Evolutionary conservation across 345 rosid genomes (phyloP), one percentile per base, ranked within the genome.

Genomic region (Atalantia buxifolia): DNA sequence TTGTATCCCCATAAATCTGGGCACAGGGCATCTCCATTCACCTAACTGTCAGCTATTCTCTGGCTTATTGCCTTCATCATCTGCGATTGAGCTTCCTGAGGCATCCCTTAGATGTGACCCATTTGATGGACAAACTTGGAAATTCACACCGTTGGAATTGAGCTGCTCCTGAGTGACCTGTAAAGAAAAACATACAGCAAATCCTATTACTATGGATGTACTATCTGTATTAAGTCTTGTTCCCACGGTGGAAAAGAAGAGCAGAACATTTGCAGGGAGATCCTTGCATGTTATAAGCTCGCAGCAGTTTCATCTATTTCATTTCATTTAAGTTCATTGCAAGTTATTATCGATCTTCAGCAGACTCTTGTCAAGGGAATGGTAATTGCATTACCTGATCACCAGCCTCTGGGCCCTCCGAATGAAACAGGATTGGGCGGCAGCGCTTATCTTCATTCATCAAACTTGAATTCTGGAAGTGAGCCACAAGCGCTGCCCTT

Each of bases 371-470:
- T 24, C 25, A 66, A 18, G 42, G 25, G 25, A 22, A 14, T n/a
- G 57, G n/a, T n/a, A 57, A 38, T 69, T 36, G 40, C 62, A 69
- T 78, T 76, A 87, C 92, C 92, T 84, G 88, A 71, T 85, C 87
- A 81, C 75, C 77, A 63, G 83, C 75, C 71, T 84, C 88, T 56
- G 80, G 74, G 24, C 50, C 78, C 68, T 80, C 86, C 1, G 86
- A 79, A 65, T 87, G 88, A 80, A 93, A 88, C 56, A 93, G 86
- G 40, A 91, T 93, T 8, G 95, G 95, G 66, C 97, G 95, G 83
- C 97, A 93, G 69, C 97, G 90, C 83, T 90, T 91, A 83, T 92
- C 95, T 85, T 92, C 97, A 81, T 91, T 92, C 97, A 92, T 92
- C 85, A 92, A 81, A 80, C 97, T 93, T 62, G 97, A 93, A 88